Conservation (phyloP, 139 green algal species). For the Astrephomene gubernaculifera region DNA sequence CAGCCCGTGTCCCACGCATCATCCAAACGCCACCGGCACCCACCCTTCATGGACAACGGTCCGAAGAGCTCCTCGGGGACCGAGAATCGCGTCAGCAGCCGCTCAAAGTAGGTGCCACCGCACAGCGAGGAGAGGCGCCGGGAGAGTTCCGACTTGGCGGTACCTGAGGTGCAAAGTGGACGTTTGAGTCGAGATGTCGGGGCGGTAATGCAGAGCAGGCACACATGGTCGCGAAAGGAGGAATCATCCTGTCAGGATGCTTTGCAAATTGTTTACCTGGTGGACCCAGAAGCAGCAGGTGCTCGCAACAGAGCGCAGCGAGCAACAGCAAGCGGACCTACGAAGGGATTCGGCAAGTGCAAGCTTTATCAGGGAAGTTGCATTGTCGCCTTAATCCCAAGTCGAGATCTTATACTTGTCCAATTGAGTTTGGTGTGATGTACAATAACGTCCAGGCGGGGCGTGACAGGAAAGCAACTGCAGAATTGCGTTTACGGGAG, state of each 20-base stretch:
- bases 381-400: too few relatives aligned
- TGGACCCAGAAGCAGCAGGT: conserved; percentile 88
- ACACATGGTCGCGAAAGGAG: neutral
- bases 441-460: too few relatives aligned
- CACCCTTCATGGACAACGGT: conserved; percentile 85
- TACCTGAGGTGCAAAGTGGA: conserved; percentile 76
- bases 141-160: conserved; percentile 91
- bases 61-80: conserved; percentile 96
- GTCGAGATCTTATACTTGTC: too few relatives aligned
- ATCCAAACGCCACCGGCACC: conserved; percentile 37
- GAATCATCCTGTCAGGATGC: neutral
- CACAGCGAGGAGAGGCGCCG: conserved; percentile 75
- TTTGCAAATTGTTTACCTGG: conserved; percentile 47
- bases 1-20: too few relatives aligned
- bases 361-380: too few relatives aligned
- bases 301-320: conserved; percentile 89
- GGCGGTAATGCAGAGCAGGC: too few relatives aligned
- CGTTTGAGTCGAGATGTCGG: too few relatives aligned
- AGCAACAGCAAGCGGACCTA: conserved; percentile 90
- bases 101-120: conserved; percentile 88
- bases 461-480: too few relatives aligned
- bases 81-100: conserved; percentile 91
- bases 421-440: too few relatives aligned
- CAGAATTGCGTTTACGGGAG: neutral
- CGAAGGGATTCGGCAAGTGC: neutral